Percentiles rank a stretch among this genome's conserved stretches.
phyloP scores from a whole-genome alignment of 768 basidiomycete species.

The Glaciozyma martinii region DNA sequence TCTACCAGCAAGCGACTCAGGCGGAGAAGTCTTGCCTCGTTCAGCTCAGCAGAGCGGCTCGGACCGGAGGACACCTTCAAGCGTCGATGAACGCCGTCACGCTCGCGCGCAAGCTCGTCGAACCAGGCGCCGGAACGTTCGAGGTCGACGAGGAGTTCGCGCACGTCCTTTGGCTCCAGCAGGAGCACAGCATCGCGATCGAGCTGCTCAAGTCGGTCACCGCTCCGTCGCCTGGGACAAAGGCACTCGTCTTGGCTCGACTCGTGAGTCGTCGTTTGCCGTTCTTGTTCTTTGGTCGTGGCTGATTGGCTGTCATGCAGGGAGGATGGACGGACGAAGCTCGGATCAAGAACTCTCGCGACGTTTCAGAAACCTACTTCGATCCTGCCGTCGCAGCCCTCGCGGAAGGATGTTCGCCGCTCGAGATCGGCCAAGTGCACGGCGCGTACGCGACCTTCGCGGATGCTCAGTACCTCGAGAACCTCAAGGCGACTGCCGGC shows the following conservation, averaged over 20 bases:
- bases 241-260: conserved; percentile 45
- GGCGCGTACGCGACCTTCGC: conserved; percentile 81
- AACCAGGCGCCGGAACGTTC: not conserved
- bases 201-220: conserved; percentile 47
- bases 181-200: conserved; percentile 75
- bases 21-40: conserved; percentile 65
- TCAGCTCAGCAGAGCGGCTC: conserved; percentile 60
- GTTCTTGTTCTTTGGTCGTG: no score
- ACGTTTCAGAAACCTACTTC: conserved; percentile 65
- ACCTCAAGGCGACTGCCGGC: conserved; percentile 57
- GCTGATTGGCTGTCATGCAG: conserved; percentile 41
- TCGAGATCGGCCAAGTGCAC: conserved; percentile 46
- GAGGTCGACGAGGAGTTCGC: conserved; percentile 69
- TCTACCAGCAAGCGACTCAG: conserved; percentile 43
- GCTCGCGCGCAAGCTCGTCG: conserved; percentile 45
- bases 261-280: conserved; percentile 50
- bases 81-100: conserved; percentile 78
- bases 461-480: conserved; percentile 70
- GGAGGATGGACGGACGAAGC: conserved; percentile 87
- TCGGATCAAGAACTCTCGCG: conserved; percentile 64
- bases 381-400: conserved; percentile 49
- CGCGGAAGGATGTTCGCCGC: conserved; percentile 16
- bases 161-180: conserved; percentile 77
- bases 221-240: not conserved
- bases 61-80: conserved; percentile 59